These are phyloP conservation scores for Cryptococcus maquisensis DNA, from an alignment of 1,284 basidiomycete genomes.

Conservation along the genomic window DNA sequence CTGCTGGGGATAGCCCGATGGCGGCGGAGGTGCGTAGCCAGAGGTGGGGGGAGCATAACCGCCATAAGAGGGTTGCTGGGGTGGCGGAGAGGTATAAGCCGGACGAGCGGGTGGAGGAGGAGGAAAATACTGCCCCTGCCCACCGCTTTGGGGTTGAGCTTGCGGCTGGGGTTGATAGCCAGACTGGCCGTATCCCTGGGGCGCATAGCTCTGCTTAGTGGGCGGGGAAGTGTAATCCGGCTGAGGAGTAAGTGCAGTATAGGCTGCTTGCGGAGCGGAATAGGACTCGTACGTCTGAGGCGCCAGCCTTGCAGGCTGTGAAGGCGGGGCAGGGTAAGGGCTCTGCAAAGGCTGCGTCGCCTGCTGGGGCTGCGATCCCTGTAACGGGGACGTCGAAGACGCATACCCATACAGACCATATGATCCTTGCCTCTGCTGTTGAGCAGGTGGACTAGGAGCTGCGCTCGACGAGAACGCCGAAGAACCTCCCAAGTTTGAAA, in stretches of 20 bases:
- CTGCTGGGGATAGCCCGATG: background rate
- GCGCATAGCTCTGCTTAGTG: slow-evolving; percentile 7
- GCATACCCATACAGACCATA: slow-evolving; percentile 7
- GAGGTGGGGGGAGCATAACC: background rate
- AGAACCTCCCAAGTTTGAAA: slow-evolving; percentile 25
- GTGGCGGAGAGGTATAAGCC: slow-evolving; percentile 4
- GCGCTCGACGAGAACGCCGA: slow-evolving; percentile 27
- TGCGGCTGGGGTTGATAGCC: slow-evolving; percentile 8
- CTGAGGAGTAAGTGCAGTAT: slow-evolving; percentile 14
- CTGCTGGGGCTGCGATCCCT: slow-evolving; percentile 25
- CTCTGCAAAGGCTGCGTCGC: slow-evolving; percentile 5
- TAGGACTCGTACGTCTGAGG: slow-evolving; percentile 15
- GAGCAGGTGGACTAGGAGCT: slow-evolving; percentile 4
- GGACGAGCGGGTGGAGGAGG: slow-evolving; percentile 9
- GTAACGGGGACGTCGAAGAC: slow-evolving; percentile 11
- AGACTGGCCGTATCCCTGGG: slow-evolving; percentile 3
- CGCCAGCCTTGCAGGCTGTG: slow-evolving; percentile 43
- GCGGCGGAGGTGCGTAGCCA: background rate
- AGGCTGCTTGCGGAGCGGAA: slow-evolving; percentile 45
- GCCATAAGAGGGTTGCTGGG: background rate
- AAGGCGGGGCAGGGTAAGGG: slow-evolving; percentile 38
- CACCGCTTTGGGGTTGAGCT: background rate
- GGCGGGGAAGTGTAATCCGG: slow-evolving; percentile 26
- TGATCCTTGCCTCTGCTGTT: slow-evolving; percentile 11
- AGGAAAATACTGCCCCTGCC: slow-evolving; percentile 1